phyloP scores from a whole-genome alignment of 2,329 filamentous ascomycete genomes.

The Alternaria sp. region DNA sequence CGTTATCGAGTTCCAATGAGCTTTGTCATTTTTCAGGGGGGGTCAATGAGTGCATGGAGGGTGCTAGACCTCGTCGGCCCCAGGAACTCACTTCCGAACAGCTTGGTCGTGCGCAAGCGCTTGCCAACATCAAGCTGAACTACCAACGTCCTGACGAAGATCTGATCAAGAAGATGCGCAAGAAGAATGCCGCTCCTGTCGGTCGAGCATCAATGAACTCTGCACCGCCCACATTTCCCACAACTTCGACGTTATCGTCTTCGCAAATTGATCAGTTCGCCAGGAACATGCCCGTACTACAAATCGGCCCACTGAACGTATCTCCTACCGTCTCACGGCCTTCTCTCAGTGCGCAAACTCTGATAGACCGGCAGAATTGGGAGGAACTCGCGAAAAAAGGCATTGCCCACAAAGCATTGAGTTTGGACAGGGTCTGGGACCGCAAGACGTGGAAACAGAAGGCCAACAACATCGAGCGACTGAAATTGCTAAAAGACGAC shows the following conservation, averaged over 20 bases:
- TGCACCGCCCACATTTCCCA: neutral
- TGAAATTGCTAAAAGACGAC: conserved; percentile 23
- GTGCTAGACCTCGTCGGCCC: neutral
- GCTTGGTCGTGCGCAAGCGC: neutral
- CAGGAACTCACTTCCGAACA: conserved; percentile 2
- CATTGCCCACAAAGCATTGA: conserved; percentile 8
- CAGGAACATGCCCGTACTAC: neutral
- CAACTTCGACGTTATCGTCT: neutral
- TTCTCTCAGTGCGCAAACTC: neutral
- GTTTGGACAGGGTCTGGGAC: conserved; percentile 14
- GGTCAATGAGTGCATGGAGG: neutral
- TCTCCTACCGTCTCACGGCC: neutral
- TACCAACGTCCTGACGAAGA: conserved; percentile 11
- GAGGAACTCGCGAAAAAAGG: neutral
- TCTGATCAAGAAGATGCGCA: conserved; percentile 2
- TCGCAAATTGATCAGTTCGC: neutral
- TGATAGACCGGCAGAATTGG: conserved; percentile 1
- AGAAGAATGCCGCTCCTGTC: neutral
- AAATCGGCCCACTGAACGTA: neutral
- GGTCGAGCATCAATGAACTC: neutral
- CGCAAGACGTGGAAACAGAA: conserved; percentile 23
- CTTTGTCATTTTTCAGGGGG: neutral
- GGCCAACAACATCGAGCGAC: conserved; percentile 13
- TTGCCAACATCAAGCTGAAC: conserved; percentile 10
- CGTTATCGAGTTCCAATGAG: neutral